Evolutionary conservation across 176 grass and related monocot species (phyloP), one percentile per base, ranked within the genome.

Genomic region (Triticum timopheevii): DNA sequence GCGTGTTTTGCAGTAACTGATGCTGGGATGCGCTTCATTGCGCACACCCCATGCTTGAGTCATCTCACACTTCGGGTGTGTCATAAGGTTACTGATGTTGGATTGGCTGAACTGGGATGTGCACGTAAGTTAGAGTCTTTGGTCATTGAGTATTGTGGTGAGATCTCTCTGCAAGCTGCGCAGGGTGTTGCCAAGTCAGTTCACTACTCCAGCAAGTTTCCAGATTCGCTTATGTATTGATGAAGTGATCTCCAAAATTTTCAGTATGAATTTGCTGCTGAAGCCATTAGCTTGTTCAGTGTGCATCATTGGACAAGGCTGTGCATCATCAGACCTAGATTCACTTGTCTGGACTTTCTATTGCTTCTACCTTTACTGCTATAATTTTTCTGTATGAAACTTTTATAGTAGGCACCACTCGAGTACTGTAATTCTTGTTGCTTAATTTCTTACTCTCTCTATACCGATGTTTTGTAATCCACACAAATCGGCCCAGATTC

Each of bases 151-250:
- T 47, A 9, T 74, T 74, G 71, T 47, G 20, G n/a, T 4, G n/a
- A 2, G 71, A 2, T 74, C n/a, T 74, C 71, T 27, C 40, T 16
- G 71, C 40, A 74, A 74, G 71, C 40, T 27, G 12, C 7, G 23
- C 23, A 74, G 23, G 71, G 71, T 74, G 40, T 74, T 74, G 11
- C 71, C 71, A 74, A 74, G 68, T 71, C 68, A 71, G 68, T 71
- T 71, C 20, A 71, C 17, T 71, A 40, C 20, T 39, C 68, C 33
- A 71, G 22, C 35, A 35, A 40, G 2, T 11, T 36, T 22, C 39
- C 68, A 40, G 2, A 10, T 3, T 22, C 5, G 38, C 38, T 73
- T 73, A 13, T 1, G 10, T 73, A 7, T 15, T 73, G 11, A 15
- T 73, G 70, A 23, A 73, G 70, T 25, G 11, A n/a, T 73, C 11